Evolutionary conservation across 345 rosid species (phyloP).

Genomic region (Camelina hispida): DNA sequence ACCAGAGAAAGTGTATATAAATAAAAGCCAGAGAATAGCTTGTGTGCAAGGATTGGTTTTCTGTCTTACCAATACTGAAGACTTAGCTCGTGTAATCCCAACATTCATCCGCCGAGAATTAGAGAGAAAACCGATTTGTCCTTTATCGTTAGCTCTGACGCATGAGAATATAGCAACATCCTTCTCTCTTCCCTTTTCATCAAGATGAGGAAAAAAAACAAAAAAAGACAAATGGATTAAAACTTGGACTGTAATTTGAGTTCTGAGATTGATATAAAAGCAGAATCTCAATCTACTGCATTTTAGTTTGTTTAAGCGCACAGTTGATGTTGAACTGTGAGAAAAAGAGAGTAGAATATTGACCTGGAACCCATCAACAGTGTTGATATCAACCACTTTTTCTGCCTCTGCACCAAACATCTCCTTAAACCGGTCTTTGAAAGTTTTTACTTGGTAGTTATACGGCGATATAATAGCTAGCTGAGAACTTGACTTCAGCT

Average conservation of each 20-base stretch:
- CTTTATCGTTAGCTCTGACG: constrained; percentile 77
- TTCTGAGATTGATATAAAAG: constrained; percentile 10
- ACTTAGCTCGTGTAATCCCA: constrained; percentile 91
- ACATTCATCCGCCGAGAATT: constrained; percentile 96
- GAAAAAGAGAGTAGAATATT: constrained; percentile 28
- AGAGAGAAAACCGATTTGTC: constrained; percentile 81
- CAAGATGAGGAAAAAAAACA: constrained; percentile 16
- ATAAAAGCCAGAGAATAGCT: background rate
- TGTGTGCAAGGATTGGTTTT: background rate
- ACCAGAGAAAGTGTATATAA: background rate
- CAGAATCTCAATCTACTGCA: background rate
- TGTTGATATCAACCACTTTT: constrained; percentile 80
- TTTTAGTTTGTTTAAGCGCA: background rate
- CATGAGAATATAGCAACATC: constrained; percentile 94
- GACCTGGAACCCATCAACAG: constrained; percentile 99
- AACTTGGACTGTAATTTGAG: background rate
- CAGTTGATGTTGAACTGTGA: background rate
- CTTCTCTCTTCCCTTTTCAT: constrained; percentile 88
- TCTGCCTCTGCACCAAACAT: constrained; percentile 77
- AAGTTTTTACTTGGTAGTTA: constrained; percentile 86
- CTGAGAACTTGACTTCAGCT: constrained; percentile 87
- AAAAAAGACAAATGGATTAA: constrained; percentile 10
- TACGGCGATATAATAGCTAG: constrained; percentile 91
- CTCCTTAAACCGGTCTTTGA: constrained; percentile 75
- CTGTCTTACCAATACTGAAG: constrained; percentile 78